Conservation (phyloP, 345 rosid species). For the Populus ilicifolia region DNA sequence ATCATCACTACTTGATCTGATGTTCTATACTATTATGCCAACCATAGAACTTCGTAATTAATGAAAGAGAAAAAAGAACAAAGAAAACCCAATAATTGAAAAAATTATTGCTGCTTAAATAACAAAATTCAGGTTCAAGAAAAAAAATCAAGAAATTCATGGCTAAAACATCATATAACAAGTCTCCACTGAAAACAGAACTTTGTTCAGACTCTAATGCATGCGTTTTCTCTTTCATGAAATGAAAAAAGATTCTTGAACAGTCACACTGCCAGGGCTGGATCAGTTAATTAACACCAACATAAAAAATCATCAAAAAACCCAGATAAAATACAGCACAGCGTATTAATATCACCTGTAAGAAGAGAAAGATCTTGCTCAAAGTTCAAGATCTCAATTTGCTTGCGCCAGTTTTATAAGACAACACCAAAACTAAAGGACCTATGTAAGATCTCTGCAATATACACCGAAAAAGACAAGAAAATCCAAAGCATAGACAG, state of each 20-base stretch:
- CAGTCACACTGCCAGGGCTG: neutral
- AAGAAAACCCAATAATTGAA: neutral
- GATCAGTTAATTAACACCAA: neutral
- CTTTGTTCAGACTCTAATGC: neutral
- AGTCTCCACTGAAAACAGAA: neutral
- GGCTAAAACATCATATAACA: neutral
- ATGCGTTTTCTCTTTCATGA: neutral
- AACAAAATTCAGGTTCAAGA: neutral
- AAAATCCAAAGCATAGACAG: neutral
- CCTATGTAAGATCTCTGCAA: conserved; percentile 10
- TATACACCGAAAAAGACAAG: neutral
- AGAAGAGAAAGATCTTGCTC: conserved; percentile 9
- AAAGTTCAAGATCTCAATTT: conserved; percentile 13
- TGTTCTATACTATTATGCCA: neutral
- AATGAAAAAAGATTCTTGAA: neutral
- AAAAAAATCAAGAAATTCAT: neutral
- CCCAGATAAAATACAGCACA: neutral
- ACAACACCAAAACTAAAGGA: conserved; percentile 8
- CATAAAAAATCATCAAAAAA: neutral
- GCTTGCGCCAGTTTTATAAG: neutral
- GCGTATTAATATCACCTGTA: neutral
- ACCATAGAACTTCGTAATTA: neutral
- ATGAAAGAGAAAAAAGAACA: neutral
- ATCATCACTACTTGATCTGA: conserved; percentile 3
- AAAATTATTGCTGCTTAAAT: neutral